Conservation (phyloP, 768 basidiomycete genomes). For the Suillus clintonianus region DNA sequence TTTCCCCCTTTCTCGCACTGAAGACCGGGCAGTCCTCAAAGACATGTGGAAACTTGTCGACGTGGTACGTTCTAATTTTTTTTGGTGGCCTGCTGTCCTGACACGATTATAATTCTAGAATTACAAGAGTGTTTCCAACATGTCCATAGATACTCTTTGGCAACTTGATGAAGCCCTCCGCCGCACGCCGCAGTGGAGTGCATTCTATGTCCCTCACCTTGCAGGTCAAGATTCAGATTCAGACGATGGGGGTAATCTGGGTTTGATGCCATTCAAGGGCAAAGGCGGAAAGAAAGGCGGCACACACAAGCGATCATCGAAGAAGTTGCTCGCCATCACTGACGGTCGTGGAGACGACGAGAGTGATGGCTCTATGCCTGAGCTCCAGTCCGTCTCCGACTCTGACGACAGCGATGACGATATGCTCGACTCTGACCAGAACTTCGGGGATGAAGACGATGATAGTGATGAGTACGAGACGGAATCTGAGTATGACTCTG, state of each 20-base stretch:
- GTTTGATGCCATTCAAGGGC: conserved; percentile 9
- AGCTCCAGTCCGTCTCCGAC: conserved; percentile 65
- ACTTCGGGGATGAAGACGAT: conserved; percentile 37
- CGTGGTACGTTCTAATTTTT: conserved; percentile 40
- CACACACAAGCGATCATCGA: conserved; percentile 26
- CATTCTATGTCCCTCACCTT: conserved; percentile 35
- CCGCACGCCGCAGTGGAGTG: conserved; percentile 61
- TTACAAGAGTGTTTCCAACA: conserved; percentile 52
- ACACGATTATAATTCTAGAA: conserved; percentile 49
- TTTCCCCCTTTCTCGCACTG: conserved; percentile 59
- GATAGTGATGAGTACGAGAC: conserved; percentile 36
- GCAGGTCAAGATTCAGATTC: conserved; percentile 22
- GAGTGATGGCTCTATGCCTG: conserved; percentile 63
- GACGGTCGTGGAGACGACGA: conserved; percentile 41
- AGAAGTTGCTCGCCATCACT: conserved; percentile 53
- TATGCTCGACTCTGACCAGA: conserved; percentile 20
- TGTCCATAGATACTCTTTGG: conserved; percentile 67
- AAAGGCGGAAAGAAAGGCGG: conserved; percentile 17
- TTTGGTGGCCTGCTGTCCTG: neutral
- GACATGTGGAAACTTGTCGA: conserved; percentile 68
- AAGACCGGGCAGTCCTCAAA: conserved; percentile 49
- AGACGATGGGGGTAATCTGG: conserved; percentile 16
- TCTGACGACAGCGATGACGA: conserved; percentile 47
- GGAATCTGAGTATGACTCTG: conserved; percentile 59
- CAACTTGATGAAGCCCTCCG: conserved; percentile 51